phyloP scores from a whole-genome alignment of 495 filamentous ascomycete species.

The Corynascus novoguineensis region DNA sequence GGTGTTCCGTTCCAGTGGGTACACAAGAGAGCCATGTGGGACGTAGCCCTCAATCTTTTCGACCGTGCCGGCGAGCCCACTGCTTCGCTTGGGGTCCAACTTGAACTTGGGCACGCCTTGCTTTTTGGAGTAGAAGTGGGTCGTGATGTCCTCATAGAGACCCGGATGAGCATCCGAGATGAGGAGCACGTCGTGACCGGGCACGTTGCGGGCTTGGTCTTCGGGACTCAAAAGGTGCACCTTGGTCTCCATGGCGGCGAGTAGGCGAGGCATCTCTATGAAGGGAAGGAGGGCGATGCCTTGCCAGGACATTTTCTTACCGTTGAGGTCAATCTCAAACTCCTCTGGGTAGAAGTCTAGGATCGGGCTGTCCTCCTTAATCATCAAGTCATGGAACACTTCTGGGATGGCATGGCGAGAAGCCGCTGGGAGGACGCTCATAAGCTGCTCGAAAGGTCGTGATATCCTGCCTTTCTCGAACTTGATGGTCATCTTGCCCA shows the following conservation, averaged over 20 bases:
- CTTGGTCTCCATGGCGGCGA: constrained; percentile 75
- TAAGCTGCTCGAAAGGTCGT: constrained; percentile 92
- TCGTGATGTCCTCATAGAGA: constrained; percentile 73
- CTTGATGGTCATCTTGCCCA: constrained; percentile 67
- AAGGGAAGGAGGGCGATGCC: constrained; percentile 91
- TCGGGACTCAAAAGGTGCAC: constrained; percentile 74
- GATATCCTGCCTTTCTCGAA: constrained; percentile 88
- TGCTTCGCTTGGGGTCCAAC: constrained; percentile 66
- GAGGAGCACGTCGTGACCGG: constrained; percentile 74
- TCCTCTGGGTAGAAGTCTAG: constrained; percentile 96
- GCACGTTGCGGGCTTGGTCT: constrained; percentile 70
- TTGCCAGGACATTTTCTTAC: constrained; percentile 98
- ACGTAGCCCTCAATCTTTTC: constrained; percentile 76
- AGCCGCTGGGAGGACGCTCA: constrained; percentile 92
- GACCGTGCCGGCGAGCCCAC: constrained; percentile 72
- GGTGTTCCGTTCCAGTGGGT: constrained; percentile 56
- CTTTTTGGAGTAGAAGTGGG: constrained; percentile 87
- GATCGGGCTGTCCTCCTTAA: constrained; percentile 76
- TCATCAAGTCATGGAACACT: constrained; percentile 85
- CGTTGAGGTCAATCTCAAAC: constrained; percentile 88
- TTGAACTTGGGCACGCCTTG: constrained; percentile 58
- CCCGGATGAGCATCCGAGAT: constrained; percentile 70
- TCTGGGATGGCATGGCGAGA: constrained; percentile 87
- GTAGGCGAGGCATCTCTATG: constrained; percentile 84
- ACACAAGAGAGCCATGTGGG: constrained; percentile 57